Evolutionary conservation across 768 basidiomycete genomes (phyloP), one percentile per base, ranked within the genome.

Genomic region (Termitomyces sp.): DNA sequence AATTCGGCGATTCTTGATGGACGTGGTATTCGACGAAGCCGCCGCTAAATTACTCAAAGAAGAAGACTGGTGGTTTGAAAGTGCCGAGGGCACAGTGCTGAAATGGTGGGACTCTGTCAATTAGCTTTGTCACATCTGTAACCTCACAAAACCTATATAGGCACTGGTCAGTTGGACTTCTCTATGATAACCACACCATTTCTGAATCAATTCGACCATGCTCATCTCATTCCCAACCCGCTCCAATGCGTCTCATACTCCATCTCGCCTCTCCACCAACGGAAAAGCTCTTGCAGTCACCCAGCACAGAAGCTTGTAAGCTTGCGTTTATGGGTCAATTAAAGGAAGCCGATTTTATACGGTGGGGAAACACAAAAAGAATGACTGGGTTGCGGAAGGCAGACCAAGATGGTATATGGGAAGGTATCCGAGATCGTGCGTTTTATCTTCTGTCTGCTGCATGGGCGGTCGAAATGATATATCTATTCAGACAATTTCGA

Each of bases 11-110:
- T 93, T 93, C 73, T 80, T 98, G 62, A 87, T 91, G 78, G 92
- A 97, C 63, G 86, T 98, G 56, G 91, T 95, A 13, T 88, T 98
- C 67, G 93, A 97, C 68, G 94, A 96, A 67, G 80, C 83, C 38
- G 87, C 88, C 33, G 85, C 86, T 5, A 87, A 86, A 61, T 66
- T 79, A 10, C 74, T 95, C 60, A 90, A 89, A 68, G 92, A 95
- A 64, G 90, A 92, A 58, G 91, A 95, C 55, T 94, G 96, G 91
- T 98, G 96, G 97, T 97, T 99, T 71, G 94, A 97, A 73, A 89
- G 87, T 62, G 89, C 91, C 55, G 89, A 86, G 64, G 91, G 92
- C 33, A 83, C 80, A 6, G 69, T 91, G 51, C 79, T 95, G 66
- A 93, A 94, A 75, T 98, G 96, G 96, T 96, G 58, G 41, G 50